Percentiles rank a stretch among this genome's conserved stretches.
These are phyloP conservation scores for Tremellales sp. DNA, from an alignment of 1,284 basidiomycete species.

Conservation along the genomic window DNA sequence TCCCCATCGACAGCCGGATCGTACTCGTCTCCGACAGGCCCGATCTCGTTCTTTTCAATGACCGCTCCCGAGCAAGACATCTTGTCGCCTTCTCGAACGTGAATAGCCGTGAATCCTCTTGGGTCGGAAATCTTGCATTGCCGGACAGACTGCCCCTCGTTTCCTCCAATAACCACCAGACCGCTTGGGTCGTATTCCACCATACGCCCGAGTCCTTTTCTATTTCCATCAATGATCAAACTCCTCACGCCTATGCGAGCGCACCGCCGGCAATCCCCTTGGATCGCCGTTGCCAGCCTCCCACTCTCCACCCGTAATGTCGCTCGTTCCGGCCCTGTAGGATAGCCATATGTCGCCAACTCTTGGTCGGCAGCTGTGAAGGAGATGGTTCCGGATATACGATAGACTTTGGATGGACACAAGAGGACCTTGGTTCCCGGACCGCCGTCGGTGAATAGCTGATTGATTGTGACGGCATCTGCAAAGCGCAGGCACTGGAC, in stretches of 20 bases:
- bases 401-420: conserved; percentile 49
- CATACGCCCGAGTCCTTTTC: conserved; percentile 38
- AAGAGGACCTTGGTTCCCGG: conserved; percentile 49
- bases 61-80: conserved; percentile 41
- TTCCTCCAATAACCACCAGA: conserved; percentile 46
- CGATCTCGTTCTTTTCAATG: conserved; percentile 46
- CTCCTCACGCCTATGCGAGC: conserved; percentile 40
- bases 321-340: conserved; percentile 47
- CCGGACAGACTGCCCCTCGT: conserved; percentile 43
- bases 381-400: conserved; percentile 47
- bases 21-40: conserved; percentile 49
- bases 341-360: conserved; percentile 51
- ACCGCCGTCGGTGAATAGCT: conserved; percentile 44
- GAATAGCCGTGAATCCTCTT: conserved; percentile 47
- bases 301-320: conserved; percentile 41
- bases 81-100: conserved; percentile 48
- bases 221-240: conserved; percentile 46
- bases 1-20: conserved; percentile 42
- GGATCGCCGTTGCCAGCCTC: conserved; percentile 36
- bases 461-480: conserved; percentile 40
- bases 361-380: conserved; percentile 52
- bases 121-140: conserved; percentile 40
- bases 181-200: conserved; percentile 27
- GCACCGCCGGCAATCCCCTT: conserved; percentile 50
- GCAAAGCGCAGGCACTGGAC: conserved; percentile 35